These are phyloP conservation scores for Stenogyne calaminthoides DNA, from an alignment of 305 asterid genomes.

Conservation along the genomic window DNA sequence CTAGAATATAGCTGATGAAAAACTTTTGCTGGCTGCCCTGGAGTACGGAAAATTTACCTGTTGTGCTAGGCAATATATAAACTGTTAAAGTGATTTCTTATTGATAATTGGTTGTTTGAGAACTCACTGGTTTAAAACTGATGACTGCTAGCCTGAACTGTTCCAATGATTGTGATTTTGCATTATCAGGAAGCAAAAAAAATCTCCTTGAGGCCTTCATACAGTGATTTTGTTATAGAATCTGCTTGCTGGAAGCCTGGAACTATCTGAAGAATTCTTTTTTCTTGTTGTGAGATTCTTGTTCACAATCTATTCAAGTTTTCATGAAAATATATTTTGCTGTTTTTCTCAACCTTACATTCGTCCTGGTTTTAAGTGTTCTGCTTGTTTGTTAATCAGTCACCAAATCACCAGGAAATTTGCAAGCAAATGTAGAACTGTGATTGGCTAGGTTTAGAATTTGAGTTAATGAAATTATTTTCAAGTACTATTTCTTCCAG, in stretches of 20 bases:
- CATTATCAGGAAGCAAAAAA: constrained; percentile 1
- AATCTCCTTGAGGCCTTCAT: background rate
- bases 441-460: constrained; percentile 5
- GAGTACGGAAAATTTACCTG: background rate
- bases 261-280: background rate
- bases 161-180: constrained; percentile 1
- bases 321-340: background rate
- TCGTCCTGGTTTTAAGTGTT: background rate
- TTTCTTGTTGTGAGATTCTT: background rate
- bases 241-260: background rate
- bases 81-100: background rate
- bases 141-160: background rate
- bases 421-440: background rate
- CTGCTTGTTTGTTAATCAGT: background rate
- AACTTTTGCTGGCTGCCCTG: background rate
- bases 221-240: background rate
- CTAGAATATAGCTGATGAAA: background rate
- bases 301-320: background rate
- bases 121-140: background rate
- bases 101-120: background rate
- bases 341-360: background rate
- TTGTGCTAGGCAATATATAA: background rate
- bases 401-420: background rate
- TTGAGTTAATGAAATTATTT: constrained; percentile 11
- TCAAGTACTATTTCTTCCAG: background rate